These are phyloP conservation scores for Trichopus zeylanicus DNA, from an alignment of 116 monocot genomes.

Conservation along the genomic window DNA sequence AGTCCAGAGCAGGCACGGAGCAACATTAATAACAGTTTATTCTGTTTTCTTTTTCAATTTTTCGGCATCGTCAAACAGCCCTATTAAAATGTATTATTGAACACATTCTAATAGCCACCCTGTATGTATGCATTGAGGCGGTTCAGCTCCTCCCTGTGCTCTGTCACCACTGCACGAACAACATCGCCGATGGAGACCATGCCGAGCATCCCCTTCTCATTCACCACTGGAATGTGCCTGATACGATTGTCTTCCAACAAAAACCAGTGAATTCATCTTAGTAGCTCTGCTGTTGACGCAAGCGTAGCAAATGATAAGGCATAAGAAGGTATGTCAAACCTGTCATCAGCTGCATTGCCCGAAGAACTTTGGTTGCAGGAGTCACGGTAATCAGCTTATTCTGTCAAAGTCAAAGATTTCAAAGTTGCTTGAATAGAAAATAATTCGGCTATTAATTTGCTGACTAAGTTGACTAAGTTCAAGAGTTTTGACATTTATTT, in stretches of 20 bases:
- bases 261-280: background rate
- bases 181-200: constrained; percentile 98
- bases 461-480: no score
- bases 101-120: constrained; percentile 64
- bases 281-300: background rate
- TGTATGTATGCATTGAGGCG: constrained; percentile 87
- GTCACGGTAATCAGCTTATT: constrained; percentile 94
- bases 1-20: no score
- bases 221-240: constrained; percentile 89
- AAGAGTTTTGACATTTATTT: no score
- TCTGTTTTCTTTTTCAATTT: background rate
- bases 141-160: constrained; percentile 85
- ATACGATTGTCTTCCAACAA: constrained; percentile 59
- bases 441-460: background rate
- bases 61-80: constrained; percentile 19
- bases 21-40: no score
- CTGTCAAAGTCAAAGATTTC: constrained; percentile 22
- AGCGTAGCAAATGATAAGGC: background rate
- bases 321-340: constrained; percentile 34
- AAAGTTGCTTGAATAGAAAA: background rate
- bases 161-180: constrained; percentile 78
- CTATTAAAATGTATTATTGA: background rate
- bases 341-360: constrained; percentile 99
- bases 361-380: constrained; percentile 80
- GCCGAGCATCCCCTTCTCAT: constrained; percentile 64